Evolutionary conservation across 2,329 filamentous ascomycete species (phyloP), one percentile per base, ranked within the genome.

Genomic region (Penicillium sp.): DNA sequence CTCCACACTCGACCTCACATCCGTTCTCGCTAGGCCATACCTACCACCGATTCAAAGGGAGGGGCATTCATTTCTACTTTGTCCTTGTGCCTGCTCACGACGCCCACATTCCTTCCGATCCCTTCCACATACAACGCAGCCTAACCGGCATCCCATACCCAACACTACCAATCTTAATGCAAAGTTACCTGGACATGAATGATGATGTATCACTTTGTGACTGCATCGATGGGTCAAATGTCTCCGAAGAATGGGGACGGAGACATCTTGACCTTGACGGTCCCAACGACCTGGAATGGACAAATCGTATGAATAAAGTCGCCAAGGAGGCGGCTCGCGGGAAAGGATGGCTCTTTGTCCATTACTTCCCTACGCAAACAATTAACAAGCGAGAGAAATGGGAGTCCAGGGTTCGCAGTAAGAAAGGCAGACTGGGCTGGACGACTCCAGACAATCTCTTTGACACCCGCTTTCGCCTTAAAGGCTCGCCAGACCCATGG

Each of bases 211-310:
- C 68, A 47, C 68, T 73, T 33, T 70, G 67, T 51, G 70, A 73
- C 67, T 64, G 71, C 55, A 71, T 73, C 59, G 70, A 73, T 58
- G 70, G 70, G 47, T 69, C 68, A n/a, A 68, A 72, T 65, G 64
- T 72, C 55, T 72, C 69, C 12, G 70, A 73, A 60, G 66, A 70
- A 65, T 73, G 70, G 70, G 70, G 72, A 26, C 60, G 64, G 38
- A 53, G 65, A 40, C 65, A 73, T 58, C 66, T 73, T 44, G 54
- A 68, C 22, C 62, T 73, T 37, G 67, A 71, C 49, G 70, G 70
- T 35, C 60, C 65, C 37, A 73, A 69, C 56, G 70, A 73, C 61
- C 53, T 69, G 53, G 63, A 71, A 63, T 73, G 66, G 70, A 65
- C 70, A 44, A 63, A 58, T 37, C 63, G 64, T 35, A 73, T 72